Percentiles rank a stretch among this genome's conserved stretches.
Conservation (phyloP, 768 basidiomycete species). For the Suillus occidentalis region DNA sequence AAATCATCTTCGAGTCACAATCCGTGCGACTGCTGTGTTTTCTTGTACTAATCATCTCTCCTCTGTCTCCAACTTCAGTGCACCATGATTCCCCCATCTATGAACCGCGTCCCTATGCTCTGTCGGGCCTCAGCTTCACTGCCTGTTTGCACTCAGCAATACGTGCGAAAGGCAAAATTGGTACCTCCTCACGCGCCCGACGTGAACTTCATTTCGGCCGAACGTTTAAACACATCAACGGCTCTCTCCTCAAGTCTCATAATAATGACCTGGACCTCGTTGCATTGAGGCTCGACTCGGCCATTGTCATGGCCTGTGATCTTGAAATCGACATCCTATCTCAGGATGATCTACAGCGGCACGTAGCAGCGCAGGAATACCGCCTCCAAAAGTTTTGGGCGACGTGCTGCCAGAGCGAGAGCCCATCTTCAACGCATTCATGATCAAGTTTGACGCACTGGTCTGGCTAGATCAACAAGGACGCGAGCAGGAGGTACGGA, state of each 20-base stretch:
- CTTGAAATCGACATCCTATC: no score
- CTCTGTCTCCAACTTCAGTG: background rate
- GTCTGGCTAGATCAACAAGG: background rate
- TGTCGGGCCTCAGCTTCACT: constrained; percentile 10
- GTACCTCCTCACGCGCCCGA: no score
- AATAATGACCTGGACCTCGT: no score
- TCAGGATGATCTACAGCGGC: background rate
- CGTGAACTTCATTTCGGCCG: no score
- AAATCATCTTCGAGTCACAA: no score
- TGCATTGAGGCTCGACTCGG: no score
- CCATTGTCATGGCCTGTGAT: background rate
- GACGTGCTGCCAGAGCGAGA: constrained; percentile 16
- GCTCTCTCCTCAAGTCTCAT: no score
- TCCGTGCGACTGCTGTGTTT: no score
- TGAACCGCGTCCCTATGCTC: background rate
- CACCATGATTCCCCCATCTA: constrained; percentile 7
- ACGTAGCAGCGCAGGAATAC: background rate
- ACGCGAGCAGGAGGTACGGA: constrained; percentile 5
- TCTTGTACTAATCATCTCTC: no score
- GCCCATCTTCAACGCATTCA: constrained; percentile 13
- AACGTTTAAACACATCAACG: no score
- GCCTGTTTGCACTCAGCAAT: background rate
- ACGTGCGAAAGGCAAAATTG: no score
- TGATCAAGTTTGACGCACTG: constrained; percentile 4
- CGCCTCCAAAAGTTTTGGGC: constrained; percentile 1